Percentiles rank a stretch among this genome's conserved stretches.
phyloP scores from a whole-genome alignment of 2,329 filamentous ascomycete genomes.

The Botryotinia convoluta region DNA sequence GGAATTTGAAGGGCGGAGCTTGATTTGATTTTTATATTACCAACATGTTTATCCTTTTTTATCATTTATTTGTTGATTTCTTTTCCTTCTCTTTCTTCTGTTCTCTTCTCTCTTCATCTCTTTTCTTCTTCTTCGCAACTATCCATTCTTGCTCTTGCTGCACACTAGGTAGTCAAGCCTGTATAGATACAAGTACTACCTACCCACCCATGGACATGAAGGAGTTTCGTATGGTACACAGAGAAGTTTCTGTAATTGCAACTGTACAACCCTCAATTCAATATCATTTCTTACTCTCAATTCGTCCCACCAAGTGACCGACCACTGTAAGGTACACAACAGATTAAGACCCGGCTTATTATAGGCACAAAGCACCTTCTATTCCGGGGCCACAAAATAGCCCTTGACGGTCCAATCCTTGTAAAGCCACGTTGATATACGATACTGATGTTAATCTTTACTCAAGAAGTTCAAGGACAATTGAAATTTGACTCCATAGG shows the following conservation, averaged over 20 bases:
- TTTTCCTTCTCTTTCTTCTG: background rate
- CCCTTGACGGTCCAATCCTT: background rate
- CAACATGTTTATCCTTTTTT: background rate
- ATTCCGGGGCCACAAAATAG: background rate
- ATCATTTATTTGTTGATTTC: background rate
- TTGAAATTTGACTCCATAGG: constrained; percentile 7
- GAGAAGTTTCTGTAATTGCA: background rate
- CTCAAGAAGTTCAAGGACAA: background rate
- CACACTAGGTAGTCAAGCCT: background rate
- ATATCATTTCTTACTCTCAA: background rate
- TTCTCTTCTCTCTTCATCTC: background rate
- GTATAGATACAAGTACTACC: background rate
- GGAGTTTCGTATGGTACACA: background rate
- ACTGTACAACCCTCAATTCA: background rate
- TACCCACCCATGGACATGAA: background rate
- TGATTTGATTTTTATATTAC: background rate
- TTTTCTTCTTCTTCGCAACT: background rate
- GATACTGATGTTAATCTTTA: background rate
- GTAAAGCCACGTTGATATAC: background rate
- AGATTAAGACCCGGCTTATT: background rate
- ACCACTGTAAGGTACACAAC: background rate
- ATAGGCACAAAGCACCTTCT: background rate
- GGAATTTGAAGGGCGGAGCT: background rate
- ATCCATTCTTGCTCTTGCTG: background rate
- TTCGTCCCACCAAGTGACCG: background rate